phyloP scores from a whole-genome alignment of 306 rosid species.

The Cyclanthera cordifolia region DNA sequence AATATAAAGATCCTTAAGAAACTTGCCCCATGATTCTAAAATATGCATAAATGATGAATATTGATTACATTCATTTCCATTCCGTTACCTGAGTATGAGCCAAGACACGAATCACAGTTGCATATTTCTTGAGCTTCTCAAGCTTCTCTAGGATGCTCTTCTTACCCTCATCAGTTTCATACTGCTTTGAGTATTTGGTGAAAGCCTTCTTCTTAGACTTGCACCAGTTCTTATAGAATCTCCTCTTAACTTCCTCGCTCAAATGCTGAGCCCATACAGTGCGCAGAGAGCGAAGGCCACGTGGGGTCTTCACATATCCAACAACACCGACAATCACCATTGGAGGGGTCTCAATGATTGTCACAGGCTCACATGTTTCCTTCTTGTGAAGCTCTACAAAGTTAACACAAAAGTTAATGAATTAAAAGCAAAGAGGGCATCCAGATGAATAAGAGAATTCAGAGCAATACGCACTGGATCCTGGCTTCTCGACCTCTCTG shows the following conservation, averaged over 20 bases:
- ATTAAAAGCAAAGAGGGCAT: not conserved
- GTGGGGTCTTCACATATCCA: conserved; percentile 73
- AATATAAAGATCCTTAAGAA: too few relatives aligned
- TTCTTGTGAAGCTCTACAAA: conserved; percentile 75
- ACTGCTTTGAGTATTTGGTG: conserved; percentile 54
- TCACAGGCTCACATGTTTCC: conserved; percentile 81
- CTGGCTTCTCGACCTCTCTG: conserved; percentile 76
- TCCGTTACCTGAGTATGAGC: conserved; percentile 73
- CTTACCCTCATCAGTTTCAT: conserved; percentile 68
- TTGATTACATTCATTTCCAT: not conserved
- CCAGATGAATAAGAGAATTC: not conserved
- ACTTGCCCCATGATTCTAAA: too few relatives aligned
- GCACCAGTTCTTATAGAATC: conserved; percentile 83
- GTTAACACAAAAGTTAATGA: not conserved
- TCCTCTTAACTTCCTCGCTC: conserved; percentile 63
- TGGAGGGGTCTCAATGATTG: conserved; percentile 75
- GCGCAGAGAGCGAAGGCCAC: conserved; percentile 70
- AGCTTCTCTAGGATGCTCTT: conserved; percentile 47
- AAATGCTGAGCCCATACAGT: conserved; percentile 87
- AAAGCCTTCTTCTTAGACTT: conserved; percentile 92
- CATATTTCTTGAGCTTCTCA: conserved; percentile 62
- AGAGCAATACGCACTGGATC: conserved; percentile 37
- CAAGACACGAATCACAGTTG: conserved; percentile 62
- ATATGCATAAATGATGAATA: too few relatives aligned
- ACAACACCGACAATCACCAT: conserved; percentile 80